phyloP scores from a whole-genome alignment of 2,329 filamentous ascomycete genomes.

The Curvularia verruculosa region DNA sequence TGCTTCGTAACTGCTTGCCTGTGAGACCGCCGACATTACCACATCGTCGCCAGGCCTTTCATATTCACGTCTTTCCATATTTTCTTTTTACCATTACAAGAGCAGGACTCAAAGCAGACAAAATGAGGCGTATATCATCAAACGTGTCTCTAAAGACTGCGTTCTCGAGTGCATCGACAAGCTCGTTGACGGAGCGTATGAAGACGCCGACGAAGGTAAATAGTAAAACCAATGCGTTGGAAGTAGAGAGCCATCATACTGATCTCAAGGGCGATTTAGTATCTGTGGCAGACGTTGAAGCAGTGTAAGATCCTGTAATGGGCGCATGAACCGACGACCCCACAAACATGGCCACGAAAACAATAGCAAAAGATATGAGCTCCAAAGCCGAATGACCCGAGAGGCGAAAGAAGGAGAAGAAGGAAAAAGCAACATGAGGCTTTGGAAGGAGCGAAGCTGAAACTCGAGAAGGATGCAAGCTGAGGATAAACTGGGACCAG shows the following conservation, averaged over 20 bases:
- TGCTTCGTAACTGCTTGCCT: background rate
- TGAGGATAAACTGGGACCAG: background rate
- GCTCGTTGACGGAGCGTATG: background rate
- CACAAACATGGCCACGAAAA: background rate
- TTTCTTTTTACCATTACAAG: background rate
- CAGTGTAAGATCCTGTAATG: conserved; percentile 8
- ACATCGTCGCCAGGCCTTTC: background rate
- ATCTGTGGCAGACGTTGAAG: conserved; percentile 5
- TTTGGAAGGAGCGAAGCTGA: background rate
- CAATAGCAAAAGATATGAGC: background rate
- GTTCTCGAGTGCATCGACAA: background rate
- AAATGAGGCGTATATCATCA: background rate
- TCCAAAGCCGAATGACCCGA: background rate
- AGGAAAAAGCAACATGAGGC: background rate
- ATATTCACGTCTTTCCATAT: background rate
- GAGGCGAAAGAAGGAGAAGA: background rate
- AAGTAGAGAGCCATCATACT: background rate
- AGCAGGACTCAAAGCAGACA: background rate
- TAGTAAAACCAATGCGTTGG: background rate
- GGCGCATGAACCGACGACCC: too few relatives aligned
- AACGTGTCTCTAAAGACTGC: background rate
- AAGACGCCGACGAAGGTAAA: conserved; percentile 6
- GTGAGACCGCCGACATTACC: background rate
- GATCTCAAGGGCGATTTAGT: background rate
- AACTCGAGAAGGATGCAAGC: background rate